Evolutionary conservation across 192 early-diverging fungal species (phyloP).

Genomic region (Linderina pennispora): DNA sequence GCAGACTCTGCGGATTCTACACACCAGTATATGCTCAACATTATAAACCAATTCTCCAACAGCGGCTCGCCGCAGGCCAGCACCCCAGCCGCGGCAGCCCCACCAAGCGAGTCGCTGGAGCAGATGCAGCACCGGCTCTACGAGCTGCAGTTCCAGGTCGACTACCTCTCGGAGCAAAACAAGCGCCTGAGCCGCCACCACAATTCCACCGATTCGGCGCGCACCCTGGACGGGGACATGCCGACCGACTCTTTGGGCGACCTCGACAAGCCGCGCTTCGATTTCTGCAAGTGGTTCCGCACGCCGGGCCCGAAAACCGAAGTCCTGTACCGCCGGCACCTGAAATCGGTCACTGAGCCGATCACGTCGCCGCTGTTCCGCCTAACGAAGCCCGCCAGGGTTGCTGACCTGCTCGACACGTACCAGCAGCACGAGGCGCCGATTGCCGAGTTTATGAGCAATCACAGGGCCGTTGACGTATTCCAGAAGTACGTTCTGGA

Average conservation of each 20-base stretch:
- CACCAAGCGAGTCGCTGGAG: not conserved
- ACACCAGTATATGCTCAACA: too few relatives aligned
- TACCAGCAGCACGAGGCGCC: slow-evolving; percentile 8
- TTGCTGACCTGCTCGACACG: slow-evolving; percentile 19
- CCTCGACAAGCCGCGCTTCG: slow-evolving; percentile 3
- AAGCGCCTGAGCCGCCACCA: not conserved
- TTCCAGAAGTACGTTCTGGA: slow-evolving; percentile 21
- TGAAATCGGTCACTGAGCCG: slow-evolving; percentile 4
- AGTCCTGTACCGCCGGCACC: slow-evolving; percentile 17
- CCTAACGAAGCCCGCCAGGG: slow-evolving; percentile 10
- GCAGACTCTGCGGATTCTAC: too few relatives aligned
- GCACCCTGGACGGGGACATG: not conserved
- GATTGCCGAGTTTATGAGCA: slow-evolving; percentile 27
- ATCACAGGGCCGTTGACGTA: slow-evolving; percentile 10
- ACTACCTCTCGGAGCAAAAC: not conserved
- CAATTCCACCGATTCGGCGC: not conserved
- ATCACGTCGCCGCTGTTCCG: slow-evolving; percentile 20
- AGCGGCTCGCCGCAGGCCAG: too few relatives aligned
- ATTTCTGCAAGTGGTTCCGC: slow-evolving; percentile 30
- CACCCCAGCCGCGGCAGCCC: too few relatives aligned
- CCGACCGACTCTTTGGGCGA: not conserved
- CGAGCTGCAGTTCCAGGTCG: slow-evolving; percentile 1
- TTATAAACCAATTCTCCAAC: too few relatives aligned
- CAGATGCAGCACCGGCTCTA: not conserved
- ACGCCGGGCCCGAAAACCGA: slow-evolving; percentile 13